A percentile compares a stretch with the other conserved stretches of the same genome.
Conservation (phyloP, 306 rosid genomes). For the Cicer yamashitae region DNA sequence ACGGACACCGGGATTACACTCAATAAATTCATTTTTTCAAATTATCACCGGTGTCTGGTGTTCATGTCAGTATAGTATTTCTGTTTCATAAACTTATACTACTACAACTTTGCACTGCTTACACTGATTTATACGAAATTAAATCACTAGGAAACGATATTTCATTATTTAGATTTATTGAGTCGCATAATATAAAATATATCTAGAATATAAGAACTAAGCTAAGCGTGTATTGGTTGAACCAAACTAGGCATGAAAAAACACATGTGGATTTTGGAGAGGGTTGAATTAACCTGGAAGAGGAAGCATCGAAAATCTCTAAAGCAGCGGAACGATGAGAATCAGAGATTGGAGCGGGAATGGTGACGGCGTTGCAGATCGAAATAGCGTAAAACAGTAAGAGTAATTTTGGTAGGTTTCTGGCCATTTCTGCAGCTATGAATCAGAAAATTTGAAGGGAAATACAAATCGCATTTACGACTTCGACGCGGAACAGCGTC, state of each 20-base stretch:
- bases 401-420: slow-evolving; percentile 53
- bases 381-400: slow-evolving; percentile 55
- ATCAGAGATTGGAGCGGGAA: slow-evolving; percentile 61
- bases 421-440: slow-evolving; percentile 72
- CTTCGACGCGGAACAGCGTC: not conserved
- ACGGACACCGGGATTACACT: too few species aligned
- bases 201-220: not conserved
- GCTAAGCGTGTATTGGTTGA: not conserved
- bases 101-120: not conserved
- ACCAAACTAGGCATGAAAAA: not conserved
- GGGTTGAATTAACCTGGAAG: slow-evolving; percentile 61
- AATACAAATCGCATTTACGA: slow-evolving; percentile 15
- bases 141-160: not conserved
- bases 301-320: slow-evolving; percentile 70
- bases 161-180: not conserved
- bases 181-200: not conserved
- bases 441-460: slow-evolving; percentile 41
- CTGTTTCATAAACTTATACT: too few species aligned
- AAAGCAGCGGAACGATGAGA: slow-evolving; percentile 81
- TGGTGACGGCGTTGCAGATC: slow-evolving; percentile 63
- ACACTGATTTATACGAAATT: not conserved
- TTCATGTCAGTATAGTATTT: too few species aligned
- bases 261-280: not conserved
- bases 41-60: too few species aligned
- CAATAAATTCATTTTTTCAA: too few species aligned